Base-by-base conservation (phyloP, 2,329 filamentous ascomycete species). In the Cladosporium cucumerinum region DNA sequence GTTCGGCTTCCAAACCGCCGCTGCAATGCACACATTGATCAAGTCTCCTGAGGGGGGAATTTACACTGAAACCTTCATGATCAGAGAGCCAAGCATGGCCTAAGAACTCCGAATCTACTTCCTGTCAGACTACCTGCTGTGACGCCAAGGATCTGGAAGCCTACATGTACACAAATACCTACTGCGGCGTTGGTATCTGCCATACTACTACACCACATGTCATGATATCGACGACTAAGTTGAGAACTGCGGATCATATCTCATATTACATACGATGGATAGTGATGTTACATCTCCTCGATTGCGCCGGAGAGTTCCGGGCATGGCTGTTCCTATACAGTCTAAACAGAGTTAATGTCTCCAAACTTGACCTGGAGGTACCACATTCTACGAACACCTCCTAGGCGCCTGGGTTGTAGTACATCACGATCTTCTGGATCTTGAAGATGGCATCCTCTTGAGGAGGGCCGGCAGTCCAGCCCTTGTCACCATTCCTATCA, bases 1-100 rank as follows among this genome's bases (percentile, higher is more conserved):
- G 64, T 74, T 71, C 65, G 75, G 73, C 57, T 80, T 76, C 65
- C 64, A 63, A n/a, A 68, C 72, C 51, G 68, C 64, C 1, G 65
- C 49, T 1, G 48, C 61, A 32, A 66, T 64, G n/a, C 70, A 73
- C 36, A 74, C 71, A 5, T 70, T 66, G 52, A 73, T 73, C 59
- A 63, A 71, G 21, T 69, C 71, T 18, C 54, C 32, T 12, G 14
- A 39, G 26, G 54, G 54, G 7, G 55, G 63, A 57, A 32, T 60
- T n/a, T 57, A 57, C 30, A 57, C 54, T 26, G 54, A 57, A n/a
- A 39, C 54, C 2, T 57, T 57, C n/a, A 57, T 57, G 54, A 26
- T 57, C 32, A 36, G 54, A 11, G 18, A 36, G 21, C 21, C 54
- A 11, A 11, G 12, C 6, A 51, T n/a, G 1, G 10, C 48, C 1